Base-by-base conservation (phyloP, 2,329 filamentous ascomycete genomes). In the Colletotrichum cereale region DNA sequence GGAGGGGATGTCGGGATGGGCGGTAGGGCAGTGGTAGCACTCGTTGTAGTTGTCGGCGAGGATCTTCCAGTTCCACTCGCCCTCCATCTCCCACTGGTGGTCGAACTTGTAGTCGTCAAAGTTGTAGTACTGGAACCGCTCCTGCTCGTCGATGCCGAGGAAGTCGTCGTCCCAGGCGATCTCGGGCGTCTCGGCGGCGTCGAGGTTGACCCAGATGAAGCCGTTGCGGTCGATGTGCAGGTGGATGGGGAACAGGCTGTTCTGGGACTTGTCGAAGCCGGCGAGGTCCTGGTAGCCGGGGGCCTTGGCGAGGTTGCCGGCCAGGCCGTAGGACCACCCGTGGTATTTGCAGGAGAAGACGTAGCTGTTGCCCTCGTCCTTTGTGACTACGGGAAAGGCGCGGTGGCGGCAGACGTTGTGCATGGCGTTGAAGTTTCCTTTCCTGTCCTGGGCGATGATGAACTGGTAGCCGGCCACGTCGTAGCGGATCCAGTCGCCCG, bases 41-140 rank as follows among this genome's bases (percentile, higher is more conserved):
- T 89, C 89, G 77, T 91, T 91, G 82, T 90, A 91, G 81, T 91
- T 90, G 76, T 91, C 89, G 18, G 86, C 85, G 40, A 89, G 78
- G 31, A 87, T 85, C 80, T 90, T 90, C 88, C 88, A 90, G 80
- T 90, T 90, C 77, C 86, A 88, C 40, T 85, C 83, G 0, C 85
- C 85, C 60, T 88, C 84, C 84, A 88, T 86, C 74, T 88, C 84
- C 86, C 87, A 90, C 40, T 79, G 79, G 76, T 90, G 87, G 74
- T 90, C 87, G 73, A 89, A 90, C 21, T 79, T 76, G 76, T 89
- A 91, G 62, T 89, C 81, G 0, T 85, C 82, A 73, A 86, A 87
- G 75, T 86, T 80, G 78, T 85, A 86, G 57, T 81, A 74, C 21
- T 80, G 75, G 74, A 86, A 84, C 31, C 85, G 79, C 18, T 80